phyloP scores from a whole-genome alignment of 192 early-diverging fungal species.

The Phycomyces blakesleeanus region DNA sequence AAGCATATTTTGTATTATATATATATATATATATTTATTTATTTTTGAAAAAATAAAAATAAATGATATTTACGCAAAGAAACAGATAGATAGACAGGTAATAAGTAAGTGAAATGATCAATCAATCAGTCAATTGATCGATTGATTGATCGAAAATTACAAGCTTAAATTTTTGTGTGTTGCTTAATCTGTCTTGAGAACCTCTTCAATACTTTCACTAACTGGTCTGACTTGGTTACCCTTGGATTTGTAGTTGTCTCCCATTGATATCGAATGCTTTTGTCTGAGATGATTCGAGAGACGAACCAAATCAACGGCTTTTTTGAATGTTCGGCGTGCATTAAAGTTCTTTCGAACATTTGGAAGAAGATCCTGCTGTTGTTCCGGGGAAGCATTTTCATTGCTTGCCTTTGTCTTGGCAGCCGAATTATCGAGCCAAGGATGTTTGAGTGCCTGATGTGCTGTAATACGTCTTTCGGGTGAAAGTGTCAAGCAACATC shows the following conservation, averaged over 20 bases:
- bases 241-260: background rate
- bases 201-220: constrained; percentile 31
- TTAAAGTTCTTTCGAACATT: constrained; percentile 64
- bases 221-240: constrained; percentile 29
- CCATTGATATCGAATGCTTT: constrained; percentile 13
- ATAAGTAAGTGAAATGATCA: too few relatives aligned
- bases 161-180: too few relatives aligned
- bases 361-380: constrained; percentile 59
- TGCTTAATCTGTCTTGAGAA: constrained; percentile 14
- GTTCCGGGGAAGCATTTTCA: background rate
- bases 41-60: too few relatives aligned
- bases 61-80: too few relatives aligned
- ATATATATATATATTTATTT: too few relatives aligned
- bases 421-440: constrained; percentile 56
- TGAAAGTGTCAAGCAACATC: constrained; percentile 59
- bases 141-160: too few relatives aligned
- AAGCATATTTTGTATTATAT: too few relatives aligned
- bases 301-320: constrained; percentile 48
- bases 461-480: constrained; percentile 71
- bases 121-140: too few relatives aligned
- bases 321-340: constrained; percentile 64
- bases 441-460: constrained; percentile 67
- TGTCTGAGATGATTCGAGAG: constrained; percentile 32
- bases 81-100: too few relatives aligned
- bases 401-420: background rate